These are phyloP conservation scores for Botrytis elliptica DNA, from an alignment of 2,329 filamentous ascomycete genomes.

Conservation along the genomic window DNA sequence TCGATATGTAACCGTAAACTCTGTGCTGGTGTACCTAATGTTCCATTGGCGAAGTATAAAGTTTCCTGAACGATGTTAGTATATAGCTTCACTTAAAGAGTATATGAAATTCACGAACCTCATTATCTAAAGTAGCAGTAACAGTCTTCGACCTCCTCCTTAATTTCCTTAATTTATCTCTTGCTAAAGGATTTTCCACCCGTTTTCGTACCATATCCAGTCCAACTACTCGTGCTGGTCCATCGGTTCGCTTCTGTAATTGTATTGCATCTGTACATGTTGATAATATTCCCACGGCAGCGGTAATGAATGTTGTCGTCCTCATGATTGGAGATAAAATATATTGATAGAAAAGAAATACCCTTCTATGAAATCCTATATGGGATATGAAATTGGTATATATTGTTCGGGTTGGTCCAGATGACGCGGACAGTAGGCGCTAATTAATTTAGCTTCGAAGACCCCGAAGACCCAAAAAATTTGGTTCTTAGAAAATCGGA, in stretches of 20 bases:
- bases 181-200: conserved; percentile 33
- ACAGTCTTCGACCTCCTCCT: conserved; percentile 48
- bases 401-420: conserved; percentile 16
- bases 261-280: conserved; percentile 34
- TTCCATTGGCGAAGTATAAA: conserved; percentile 63
- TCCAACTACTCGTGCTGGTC: conserved; percentile 36
- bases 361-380: conserved; percentile 11
- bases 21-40: conserved; percentile 62
- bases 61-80: conserved; percentile 49
- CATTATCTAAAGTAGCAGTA: conserved; percentile 52
- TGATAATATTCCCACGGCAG: conserved; percentile 34
- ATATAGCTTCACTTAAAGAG: conserved; percentile 1
- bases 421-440: conserved; percentile 28
- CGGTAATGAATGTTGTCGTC: conserved; percentile 30
- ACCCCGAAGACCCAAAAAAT: conserved; percentile 10
- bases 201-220: conserved; percentile 35
- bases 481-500: neutral
- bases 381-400: conserved; percentile 9
- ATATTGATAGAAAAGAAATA: neutral
- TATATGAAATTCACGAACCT: conserved; percentile 43
- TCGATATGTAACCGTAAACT: conserved; percentile 59
- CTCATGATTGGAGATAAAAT: conserved; percentile 31
- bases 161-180: conserved; percentile 43
- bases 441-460: conserved; percentile 23
- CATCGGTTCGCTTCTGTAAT: conserved; percentile 34